Evolutionary conservation across 192 early-diverging fungal genomes (phyloP), one percentile per base, ranked within the genome.

Genomic region (Coemansia asiatica): DNA sequence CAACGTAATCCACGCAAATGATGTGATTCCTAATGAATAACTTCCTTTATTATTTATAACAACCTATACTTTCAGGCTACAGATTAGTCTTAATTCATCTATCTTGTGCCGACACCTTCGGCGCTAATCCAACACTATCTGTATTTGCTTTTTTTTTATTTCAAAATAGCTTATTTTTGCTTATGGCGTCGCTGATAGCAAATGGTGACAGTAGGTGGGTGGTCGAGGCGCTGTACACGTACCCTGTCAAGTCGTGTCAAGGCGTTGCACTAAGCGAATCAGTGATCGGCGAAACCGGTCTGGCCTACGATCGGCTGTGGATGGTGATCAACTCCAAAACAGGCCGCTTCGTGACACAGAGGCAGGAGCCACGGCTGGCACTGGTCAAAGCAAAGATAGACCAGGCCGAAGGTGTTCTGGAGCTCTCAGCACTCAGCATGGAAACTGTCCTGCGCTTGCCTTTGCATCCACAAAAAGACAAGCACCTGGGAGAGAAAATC

Each of bases 191-290:
- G 19, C 21, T 4, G 10, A 58, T 18, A 44, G 40, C 40, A 13
- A 15, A 3, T 8, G 40, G 12, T 16, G 16, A 13, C 40, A 44
- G 13, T 13, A 44, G 40, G 21, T 81, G 69, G 72, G 48, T 22
- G 40, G 70, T 76, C 2, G 46, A 63, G 0, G 79, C 69, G 44
- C 66, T 81, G 33, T 69, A 69, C 63, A 61, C 67, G 7, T 81
- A 81, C 60, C 78, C 78, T 5, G 69, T 81, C 16, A 81, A 81
- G 60, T 75, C 78, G 12, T 81, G 78, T 49, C 64, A 64, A 25
- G 53, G 61, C 27, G 57, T 70, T 0, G 22, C 38, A 27, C 49
- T 75, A 16, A 15, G 21, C 29, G 31, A 29, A 12, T 66, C 78
- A 21, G 33, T 13, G 21, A 38, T 75, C 18, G 48, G 48, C 26